Conservation (phyloP, 176 grass and related monocot species). For the Miscanthus lutarioriparius region DNA sequence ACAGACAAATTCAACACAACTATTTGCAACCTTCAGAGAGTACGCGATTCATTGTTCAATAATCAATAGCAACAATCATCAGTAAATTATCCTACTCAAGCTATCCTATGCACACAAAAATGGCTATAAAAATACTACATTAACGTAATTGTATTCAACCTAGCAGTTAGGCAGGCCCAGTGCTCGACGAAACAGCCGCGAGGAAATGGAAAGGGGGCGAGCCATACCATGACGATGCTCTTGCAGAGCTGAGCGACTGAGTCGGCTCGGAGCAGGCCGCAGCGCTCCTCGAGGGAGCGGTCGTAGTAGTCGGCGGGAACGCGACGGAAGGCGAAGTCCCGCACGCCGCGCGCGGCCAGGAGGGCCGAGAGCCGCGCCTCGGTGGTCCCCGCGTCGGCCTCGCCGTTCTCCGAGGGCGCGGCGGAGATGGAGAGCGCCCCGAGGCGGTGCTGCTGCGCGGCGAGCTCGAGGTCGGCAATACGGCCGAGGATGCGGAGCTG, state of each 20-base stretch:
- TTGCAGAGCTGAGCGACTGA: conserved; percentile 86
- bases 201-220: neutral
- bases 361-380: conserved; percentile 60
- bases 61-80: conserved; percentile 7
- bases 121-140: conserved; percentile 41
- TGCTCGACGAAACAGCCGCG: conserved; percentile 50
- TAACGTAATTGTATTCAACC: neutral
- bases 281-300: conserved; percentile 56
- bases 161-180: neutral
- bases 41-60: neutral
- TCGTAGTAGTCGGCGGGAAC: conserved; percentile 86
- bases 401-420: neutral
- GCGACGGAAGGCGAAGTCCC: conserved; percentile 71
- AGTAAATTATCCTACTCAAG: neutral
- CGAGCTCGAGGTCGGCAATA: conserved; percentile 60
- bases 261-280: conserved; percentile 55
- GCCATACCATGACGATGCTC: conserved; percentile 87
- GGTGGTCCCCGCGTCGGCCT: neutral
- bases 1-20: neutral
- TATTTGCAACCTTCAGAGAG: conserved; percentile 6
- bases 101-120: neutral
- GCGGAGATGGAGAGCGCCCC: conserved; percentile 25
- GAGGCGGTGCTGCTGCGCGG: conserved; percentile 38
- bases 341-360: conserved; percentile 50
- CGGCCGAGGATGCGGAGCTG: conserved; percentile 66